These are phyloP conservation scores for Penicillium sp. DNA, from an alignment of 2,329 filamentous ascomycete species.

Conservation along the genomic window DNA sequence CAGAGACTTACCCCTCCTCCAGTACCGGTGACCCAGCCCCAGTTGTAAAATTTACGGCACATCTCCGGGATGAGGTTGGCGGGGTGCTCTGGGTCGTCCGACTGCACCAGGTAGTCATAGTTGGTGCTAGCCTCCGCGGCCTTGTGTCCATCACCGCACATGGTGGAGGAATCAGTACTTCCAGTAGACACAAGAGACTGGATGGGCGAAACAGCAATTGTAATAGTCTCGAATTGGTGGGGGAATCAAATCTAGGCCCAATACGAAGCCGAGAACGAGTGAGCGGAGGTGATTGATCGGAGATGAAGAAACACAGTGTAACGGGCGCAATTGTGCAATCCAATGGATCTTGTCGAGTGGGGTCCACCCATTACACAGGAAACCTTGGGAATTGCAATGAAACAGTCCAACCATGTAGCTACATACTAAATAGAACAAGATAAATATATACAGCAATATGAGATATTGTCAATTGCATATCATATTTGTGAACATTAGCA, in stretches of 20 bases:
- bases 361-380: conserved; percentile 6
- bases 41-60: conserved; percentile 90
- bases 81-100: conserved; percentile 72
- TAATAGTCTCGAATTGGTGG: background rate
- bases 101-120: conserved; percentile 55
- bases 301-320: conserved; percentile 1
- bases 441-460: background rate
- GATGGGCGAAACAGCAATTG: background rate
- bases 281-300: background rate
- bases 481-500: background rate
- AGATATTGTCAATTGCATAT: background rate
- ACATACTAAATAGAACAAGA: background rate
- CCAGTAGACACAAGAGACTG: background rate
- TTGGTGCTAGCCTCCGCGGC: conserved; percentile 22
- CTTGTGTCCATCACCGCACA: conserved; percentile 20
- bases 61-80: conserved; percentile 91
- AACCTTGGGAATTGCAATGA: conserved; percentile 1
- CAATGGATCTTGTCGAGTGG: conserved; percentile 12
- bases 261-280: background rate
- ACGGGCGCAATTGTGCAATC: conserved; percentile 5
- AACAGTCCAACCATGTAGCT: background rate
- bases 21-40: conserved; percentile 70
- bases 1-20: conserved; percentile 40
- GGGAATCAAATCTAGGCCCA: conserved; percentile 1
- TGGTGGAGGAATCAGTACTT: conserved; percentile 15